phyloP scores from a whole-genome alignment of 805 yeast genomes.

The Wickerhamiella brachini region DNA sequence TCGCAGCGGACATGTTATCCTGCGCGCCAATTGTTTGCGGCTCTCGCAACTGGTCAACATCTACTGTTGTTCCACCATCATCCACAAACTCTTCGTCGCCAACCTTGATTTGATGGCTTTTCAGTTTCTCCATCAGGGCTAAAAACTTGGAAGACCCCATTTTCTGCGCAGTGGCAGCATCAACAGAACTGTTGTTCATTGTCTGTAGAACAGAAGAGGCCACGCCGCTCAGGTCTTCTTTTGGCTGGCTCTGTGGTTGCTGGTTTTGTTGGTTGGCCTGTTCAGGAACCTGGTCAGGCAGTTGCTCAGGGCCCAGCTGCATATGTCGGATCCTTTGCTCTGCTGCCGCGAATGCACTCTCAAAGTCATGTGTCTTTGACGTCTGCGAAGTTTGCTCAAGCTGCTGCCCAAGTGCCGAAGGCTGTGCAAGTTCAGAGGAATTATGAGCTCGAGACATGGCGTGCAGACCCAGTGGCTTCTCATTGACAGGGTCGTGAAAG shows the following conservation, averaged over 20 bases:
- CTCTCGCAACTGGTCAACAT: neutral
- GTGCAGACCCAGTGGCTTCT: too few species aligned
- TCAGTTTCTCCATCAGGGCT: slow-evolving; percentile 12
- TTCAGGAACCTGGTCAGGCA: neutral
- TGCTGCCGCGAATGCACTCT: slow-evolving; percentile 12
- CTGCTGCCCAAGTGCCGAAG: too few species aligned
- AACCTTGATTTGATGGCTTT: slow-evolving; percentile 7
- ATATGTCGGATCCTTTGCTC: slow-evolving; percentile 6
- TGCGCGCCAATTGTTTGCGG: neutral
- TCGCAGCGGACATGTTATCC: too few species aligned
- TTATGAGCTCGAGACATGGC: too few species aligned
- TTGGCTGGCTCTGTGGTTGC: neutral
- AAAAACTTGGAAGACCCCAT: slow-evolving; percentile 15
- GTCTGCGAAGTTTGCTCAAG: too few species aligned
- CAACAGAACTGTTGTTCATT: slow-evolving; percentile 5
- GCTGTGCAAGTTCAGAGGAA: too few species aligned
- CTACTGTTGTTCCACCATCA: neutral
- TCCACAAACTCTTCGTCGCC: slow-evolving; percentile 6
- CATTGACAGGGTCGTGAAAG: neutral
- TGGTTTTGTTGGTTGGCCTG: too few species aligned
- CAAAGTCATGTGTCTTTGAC: slow-evolving; percentile 1
- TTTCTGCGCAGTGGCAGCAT: slow-evolving; percentile 10
- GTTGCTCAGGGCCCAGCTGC: neutral
- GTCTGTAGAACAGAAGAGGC: slow-evolving; percentile 11
- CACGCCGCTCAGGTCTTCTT: slow-evolving; percentile 11